A percentile compares a stretch with the other conserved stretches of the same genome.
phyloP scores from a whole-genome alignment of 306 rosid species.

The Cajanus cajan region DNA sequence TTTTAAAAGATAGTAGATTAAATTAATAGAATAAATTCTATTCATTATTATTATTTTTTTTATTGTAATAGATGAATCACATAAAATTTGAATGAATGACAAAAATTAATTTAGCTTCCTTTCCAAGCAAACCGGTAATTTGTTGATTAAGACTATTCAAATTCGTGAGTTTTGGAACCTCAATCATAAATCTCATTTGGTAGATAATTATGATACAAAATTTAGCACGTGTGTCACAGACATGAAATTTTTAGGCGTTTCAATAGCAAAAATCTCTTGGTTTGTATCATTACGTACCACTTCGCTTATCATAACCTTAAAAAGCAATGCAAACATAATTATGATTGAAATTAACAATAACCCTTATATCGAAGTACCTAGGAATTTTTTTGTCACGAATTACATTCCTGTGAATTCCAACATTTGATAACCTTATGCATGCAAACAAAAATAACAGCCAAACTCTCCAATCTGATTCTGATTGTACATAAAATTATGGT shows the following conservation, averaged over 20 bases:
- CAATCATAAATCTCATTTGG: not conserved
- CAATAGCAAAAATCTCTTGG: not conserved
- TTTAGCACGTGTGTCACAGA: not conserved
- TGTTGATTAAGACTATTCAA: not conserved
- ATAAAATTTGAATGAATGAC: not conserved
- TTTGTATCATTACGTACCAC: not conserved
- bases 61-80: no score
- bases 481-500: not conserved
- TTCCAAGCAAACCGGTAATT: no score
- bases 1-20: no score
- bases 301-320: not conserved
- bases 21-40: no score
- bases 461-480: not conserved
- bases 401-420: not conserved
- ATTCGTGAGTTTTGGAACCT: not conserved
- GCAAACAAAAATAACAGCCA: not conserved
- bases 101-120: no score
- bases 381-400: not conserved
- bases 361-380: not conserved
- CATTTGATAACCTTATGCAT: not conserved
- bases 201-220: not conserved
- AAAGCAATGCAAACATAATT: not conserved
- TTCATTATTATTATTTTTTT: no score
- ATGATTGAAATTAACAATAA: not conserved
- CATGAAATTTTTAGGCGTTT: not conserved